phyloP scores from a whole-genome alignment of 345 rosid species.

The Barbarea vulgaris region DNA sequence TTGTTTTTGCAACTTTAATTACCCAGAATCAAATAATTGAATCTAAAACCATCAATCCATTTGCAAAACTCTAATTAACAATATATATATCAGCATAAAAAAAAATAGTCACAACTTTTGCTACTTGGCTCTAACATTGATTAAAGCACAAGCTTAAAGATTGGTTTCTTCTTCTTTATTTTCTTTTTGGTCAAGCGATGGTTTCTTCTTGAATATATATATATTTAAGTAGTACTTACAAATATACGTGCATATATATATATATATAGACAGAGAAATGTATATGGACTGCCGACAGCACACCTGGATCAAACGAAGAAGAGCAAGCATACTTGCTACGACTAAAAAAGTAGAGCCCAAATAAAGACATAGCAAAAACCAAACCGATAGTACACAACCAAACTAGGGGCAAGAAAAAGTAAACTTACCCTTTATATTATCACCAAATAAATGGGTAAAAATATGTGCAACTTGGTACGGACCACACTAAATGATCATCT shows the following conservation, averaged over 20 bases:
- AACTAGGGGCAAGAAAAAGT: conserved; percentile 28
- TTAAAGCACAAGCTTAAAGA: not conserved
- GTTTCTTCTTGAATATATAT: not conserved
- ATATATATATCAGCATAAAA: not conserved
- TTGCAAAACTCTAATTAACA: not conserved
- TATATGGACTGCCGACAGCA: conserved; percentile 2
- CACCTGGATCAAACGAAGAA: conserved; percentile 23
- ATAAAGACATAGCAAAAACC: conserved; percentile 30
- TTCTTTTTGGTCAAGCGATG: not conserved
- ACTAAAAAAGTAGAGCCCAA: conserved; percentile 34
- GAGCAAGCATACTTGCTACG: conserved; percentile 16
- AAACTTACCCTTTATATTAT: conserved; percentile 3
- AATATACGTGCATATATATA: not conserved
- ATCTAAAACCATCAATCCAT: not conserved
- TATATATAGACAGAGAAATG: not conserved
- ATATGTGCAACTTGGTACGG: conserved; percentile 37
- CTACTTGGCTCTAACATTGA: not conserved
- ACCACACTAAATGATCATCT: conserved; percentile 19
- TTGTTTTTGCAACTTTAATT: not conserved
- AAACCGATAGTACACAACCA: conserved; percentile 31
- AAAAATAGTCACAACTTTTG: not conserved
- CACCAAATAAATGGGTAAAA: conserved; percentile 10
- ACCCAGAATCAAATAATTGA: conserved; percentile 7
- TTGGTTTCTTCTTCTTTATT: not conserved
- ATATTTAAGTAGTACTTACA: not conserved